Conservation (phyloP, 768 basidiomycete genomes). For the Amanita subjunquillea region DNA sequence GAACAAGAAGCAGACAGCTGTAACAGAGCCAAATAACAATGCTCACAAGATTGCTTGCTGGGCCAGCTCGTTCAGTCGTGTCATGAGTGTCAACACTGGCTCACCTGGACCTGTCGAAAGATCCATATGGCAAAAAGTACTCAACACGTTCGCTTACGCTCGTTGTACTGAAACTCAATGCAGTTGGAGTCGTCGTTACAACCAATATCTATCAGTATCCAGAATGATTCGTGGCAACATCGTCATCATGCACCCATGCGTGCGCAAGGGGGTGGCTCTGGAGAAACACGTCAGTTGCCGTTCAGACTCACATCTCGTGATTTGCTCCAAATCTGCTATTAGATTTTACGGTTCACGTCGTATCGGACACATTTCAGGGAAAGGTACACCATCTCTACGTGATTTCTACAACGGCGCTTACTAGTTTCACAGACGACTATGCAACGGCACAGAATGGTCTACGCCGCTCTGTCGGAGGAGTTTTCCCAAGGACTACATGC, state of each 20-base stretch:
- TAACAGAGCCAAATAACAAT: background rate
- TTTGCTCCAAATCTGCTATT: conserved; percentile 6
- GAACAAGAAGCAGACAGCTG: too few relatives aligned
- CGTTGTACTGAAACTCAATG: conserved; percentile 10
- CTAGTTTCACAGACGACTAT: conserved; percentile 44
- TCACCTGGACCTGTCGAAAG: conserved; percentile 39
- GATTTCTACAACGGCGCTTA: conserved; percentile 6
- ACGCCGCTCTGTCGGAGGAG: conserved; percentile 63
- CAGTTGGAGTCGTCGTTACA: conserved; percentile 55
- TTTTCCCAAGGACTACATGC: conserved; percentile 66
- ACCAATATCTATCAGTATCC: conserved; percentile 55
- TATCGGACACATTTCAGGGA: conserved; percentile 63
- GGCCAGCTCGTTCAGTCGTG: background rate
- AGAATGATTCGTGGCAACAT: conserved; percentile 81
- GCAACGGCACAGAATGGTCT: conserved; percentile 76
- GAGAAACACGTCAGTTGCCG: conserved; percentile 68
- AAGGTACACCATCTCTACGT: conserved; percentile 38
- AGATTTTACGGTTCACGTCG: conserved; percentile 74
- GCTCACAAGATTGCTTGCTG: background rate
- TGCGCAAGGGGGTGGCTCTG: conserved; percentile 51
- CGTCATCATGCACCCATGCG: conserved; percentile 80
- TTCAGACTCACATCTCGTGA: conserved; percentile 3
- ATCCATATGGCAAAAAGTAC: conserved; percentile 54
- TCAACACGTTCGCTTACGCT: conserved; percentile 10
- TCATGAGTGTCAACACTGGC: conserved; percentile 3